Evolutionary conservation across 768 basidiomycete genomes (phyloP), one percentile per base, ranked within the genome.

Genomic region (Collybiopsis luxurians): DNA sequence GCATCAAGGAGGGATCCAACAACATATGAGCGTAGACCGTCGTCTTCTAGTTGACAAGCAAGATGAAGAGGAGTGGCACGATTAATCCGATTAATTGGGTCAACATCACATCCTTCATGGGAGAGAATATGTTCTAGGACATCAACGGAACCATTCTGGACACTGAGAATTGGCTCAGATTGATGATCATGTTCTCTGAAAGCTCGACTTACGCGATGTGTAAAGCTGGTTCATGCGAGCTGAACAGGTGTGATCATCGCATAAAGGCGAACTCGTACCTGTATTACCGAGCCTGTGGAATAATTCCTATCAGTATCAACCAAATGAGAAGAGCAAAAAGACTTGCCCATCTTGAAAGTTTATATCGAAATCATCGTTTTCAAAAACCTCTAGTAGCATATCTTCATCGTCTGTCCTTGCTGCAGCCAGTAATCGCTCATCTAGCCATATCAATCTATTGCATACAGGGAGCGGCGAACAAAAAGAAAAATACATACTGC

Each of bases 311-410:
- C 43, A n/a, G 55, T 10, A 44, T 30, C 34, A 55, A 34, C 34
- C 42, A 24, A 44, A 49, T 23, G 49, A 48, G 57, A 45, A 59
- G 40, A 36, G 44, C 45, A 40, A 55, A 56, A 26, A 31, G 43
- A 78, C 89, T 61, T 65, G 90, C 90, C 89, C 89, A 66, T 93
- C 91, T 63, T 78, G 75, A 63, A 75, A 84, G 69, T 95, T 95
- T 59, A 93, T 86, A 66, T 92, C 81, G 61, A 84, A 86, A 2
- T 64, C 62, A 4, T 74, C 82, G 36, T 82, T 65, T 19, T 79
- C 74, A 55, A 92, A 80, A 13, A 89, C 73, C 49, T 85, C 82
- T 1, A 80, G 63, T 23, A 92, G 66, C 59, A 88, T 67, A 3
- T 88, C 89, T 61, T 85, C 83, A 69, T 89, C 84, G 72, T 93